Evolutionary conservation across 768 basidiomycete genomes (phyloP).

Genomic region (Calocybe indica): DNA sequence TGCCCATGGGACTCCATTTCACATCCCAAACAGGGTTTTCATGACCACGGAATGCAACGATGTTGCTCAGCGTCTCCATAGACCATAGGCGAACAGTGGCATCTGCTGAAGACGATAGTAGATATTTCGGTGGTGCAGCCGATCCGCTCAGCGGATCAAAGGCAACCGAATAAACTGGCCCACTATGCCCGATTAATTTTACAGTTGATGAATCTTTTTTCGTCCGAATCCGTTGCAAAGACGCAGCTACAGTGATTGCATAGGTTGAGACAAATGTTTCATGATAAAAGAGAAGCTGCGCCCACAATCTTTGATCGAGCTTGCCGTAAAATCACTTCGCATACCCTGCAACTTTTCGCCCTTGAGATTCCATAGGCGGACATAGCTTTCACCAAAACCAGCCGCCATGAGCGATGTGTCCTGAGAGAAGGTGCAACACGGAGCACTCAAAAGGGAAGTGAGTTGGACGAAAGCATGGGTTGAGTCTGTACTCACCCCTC

Average conservation of each 20-base stretch:
- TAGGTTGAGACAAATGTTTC: background rate
- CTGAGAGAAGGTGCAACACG: conserved; percentile 83
- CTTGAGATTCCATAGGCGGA: conserved; percentile 91
- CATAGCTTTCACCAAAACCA: conserved; percentile 93
- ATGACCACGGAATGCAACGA: conserved; percentile 93
- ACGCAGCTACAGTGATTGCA: conserved; percentile 36
- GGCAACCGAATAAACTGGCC: conserved; percentile 89
- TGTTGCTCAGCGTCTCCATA: conserved; percentile 87
- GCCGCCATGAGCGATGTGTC: conserved; percentile 92
- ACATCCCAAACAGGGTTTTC: conserved; percentile 99
- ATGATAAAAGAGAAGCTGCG: conserved; percentile 3
- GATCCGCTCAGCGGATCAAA: conserved; percentile 93
- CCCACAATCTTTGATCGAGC: conserved; percentile 66
- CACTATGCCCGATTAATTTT: conserved; percentile 96
- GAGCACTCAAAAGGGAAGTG: conserved; percentile 44
- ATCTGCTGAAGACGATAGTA: conserved; percentile 91
- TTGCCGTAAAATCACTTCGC: conserved; percentile 68
- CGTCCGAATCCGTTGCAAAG: conserved; percentile 63
- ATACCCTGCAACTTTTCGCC: conserved; percentile 81
- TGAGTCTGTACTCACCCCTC: conserved; percentile 64
- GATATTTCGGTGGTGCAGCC: conserved; percentile 75
- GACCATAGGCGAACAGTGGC: conserved; percentile 92
- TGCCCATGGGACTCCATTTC: conserved; percentile 96
- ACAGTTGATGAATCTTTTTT: conserved; percentile 81
- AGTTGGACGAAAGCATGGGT: background rate